Evolutionary conservation across 2,329 filamentous ascomycete species (phyloP).

Genomic region (Stemphylium beticola): DNA sequence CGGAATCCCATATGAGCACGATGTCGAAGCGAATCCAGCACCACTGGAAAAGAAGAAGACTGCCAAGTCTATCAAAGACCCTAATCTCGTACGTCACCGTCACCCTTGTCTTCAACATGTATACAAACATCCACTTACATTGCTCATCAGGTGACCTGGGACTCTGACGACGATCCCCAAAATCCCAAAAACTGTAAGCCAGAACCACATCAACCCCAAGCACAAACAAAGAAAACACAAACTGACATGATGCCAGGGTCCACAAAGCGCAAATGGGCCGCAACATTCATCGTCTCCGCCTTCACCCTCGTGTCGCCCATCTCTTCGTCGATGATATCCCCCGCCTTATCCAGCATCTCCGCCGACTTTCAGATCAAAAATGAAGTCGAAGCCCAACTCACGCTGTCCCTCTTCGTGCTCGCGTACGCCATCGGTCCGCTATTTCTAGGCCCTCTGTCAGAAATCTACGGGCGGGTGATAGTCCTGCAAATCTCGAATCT

Average conservation of each 20-base stretch:
- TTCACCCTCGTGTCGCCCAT: constrained; percentile 51
- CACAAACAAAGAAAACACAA: not conserved
- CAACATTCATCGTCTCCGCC: constrained; percentile 53
- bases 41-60: constrained; percentile 37
- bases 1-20: constrained; percentile 38
- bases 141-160: constrained; percentile 51
- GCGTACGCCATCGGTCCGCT: constrained; percentile 50
- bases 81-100: constrained; percentile 38
- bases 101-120: not conserved
- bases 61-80: constrained; percentile 35
- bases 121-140: constrained; percentile 9
- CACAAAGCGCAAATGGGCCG: constrained; percentile 52
- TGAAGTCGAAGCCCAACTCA: constrained; percentile 40
- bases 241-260: not conserved
- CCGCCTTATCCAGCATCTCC: constrained; percentile 41
- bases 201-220: not conserved
- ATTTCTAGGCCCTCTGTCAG: constrained; percentile 47
- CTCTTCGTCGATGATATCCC: constrained; percentile 50
- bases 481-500: constrained; percentile 48
- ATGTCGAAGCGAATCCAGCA: constrained; percentile 32
- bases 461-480: constrained; percentile 48
- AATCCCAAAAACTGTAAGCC: constrained; percentile 46
- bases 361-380: constrained; percentile 44
- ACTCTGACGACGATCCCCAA: constrained; percentile 52
- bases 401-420: constrained; percentile 50